A percentile compares a stretch with the other conserved stretches of the same genome.
Conservation (phyloP, 1,139 yeast species). For the Magnusiomyces starmeri region DNA sequence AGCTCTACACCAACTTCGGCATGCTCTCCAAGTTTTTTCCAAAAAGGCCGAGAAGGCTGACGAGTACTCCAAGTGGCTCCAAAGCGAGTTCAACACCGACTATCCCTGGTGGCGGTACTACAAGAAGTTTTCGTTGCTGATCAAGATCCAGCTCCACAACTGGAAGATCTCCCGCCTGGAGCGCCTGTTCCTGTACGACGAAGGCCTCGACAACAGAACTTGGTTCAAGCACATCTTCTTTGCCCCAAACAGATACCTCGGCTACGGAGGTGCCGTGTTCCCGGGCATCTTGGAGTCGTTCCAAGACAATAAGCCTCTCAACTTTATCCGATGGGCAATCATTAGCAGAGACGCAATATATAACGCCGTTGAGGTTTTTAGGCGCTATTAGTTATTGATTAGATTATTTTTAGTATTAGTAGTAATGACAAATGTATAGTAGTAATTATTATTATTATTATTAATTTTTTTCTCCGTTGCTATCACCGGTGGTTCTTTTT, state of each 20-base stretch:
- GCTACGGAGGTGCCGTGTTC: slow-evolving; percentile 69
- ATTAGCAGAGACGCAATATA: slow-evolving; percentile 25
- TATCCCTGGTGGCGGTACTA: slow-evolving; percentile 31
- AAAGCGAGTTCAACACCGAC: slow-evolving; percentile 25
- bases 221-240: slow-evolving; percentile 19
- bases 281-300: slow-evolving; percentile 71
- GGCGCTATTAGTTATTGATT: too few relatives aligned
- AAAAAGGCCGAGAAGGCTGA: slow-evolving; percentile 28
- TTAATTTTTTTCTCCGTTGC: too few relatives aligned
- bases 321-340: slow-evolving; percentile 9
- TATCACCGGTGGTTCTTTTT: too few relatives aligned
- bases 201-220: slow-evolving; percentile 12
- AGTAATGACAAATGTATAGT: too few relatives aligned
- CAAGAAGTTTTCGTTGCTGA: slow-evolving; percentile 28
- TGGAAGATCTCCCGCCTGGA: slow-evolving; percentile 39
- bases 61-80: slow-evolving; percentile 25
- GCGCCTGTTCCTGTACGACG: slow-evolving; percentile 47
- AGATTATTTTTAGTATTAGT: too few relatives aligned
- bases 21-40: slow-evolving; percentile 23
- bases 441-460: too few relatives aligned
- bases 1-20: slow-evolving; percentile 25
- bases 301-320: slow-evolving; percentile 50
- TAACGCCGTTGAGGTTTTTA: not conserved
- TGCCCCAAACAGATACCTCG: slow-evolving; percentile 39
- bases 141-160: slow-evolving; percentile 33